Base-by-base conservation (phyloP, 345 rosid species). In the Aquilaria yunnanensis region DNA sequence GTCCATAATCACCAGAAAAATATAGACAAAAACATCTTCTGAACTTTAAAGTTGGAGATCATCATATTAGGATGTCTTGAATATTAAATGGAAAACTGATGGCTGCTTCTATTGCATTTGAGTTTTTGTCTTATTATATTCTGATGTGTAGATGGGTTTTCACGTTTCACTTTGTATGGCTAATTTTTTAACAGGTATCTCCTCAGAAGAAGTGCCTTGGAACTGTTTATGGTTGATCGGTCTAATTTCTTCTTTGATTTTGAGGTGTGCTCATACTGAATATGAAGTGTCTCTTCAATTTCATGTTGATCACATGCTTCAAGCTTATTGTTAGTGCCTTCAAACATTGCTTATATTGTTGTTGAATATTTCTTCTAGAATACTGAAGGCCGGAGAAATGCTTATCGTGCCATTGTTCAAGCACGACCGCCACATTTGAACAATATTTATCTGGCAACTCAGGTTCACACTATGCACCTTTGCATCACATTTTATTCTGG, bases 161-260 rank as follows among this genome's bases (percentile, higher is more conserved):
- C 61, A 64, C 54, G 57, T 60, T 67, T 67, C 43, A 37, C 50
- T n/a, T 64, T 51, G 31, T 23, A 10, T 62, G 59, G 62, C 57
- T 61, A 72, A 9, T 72, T 64, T 65, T 43, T 54, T 57, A 31
- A 3, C 84, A 95, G 99, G 69, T 91, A 95, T 78, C 85, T 95
- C 53, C 77, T 95, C 51, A 83, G 99, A 84, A 84, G 97, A 77
- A 95, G 99, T 75, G 96, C 96, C 46, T 74, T 95, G 79, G 99
- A 95, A 80, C 77, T 95, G 69, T 95, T 91, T 75, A 82, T 95
- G 99, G 84, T 91, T 75, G 96, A 95, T 70, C 88, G 96, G 62
- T 87, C 96, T 59, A 95, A 89, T 75, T 91, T 85, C 83, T 95
- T 91, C 83, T 89, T 95, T 84, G 96, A 95, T 79, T 95, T 95